A percentile compares a stretch with the other conserved stretches of the same genome.
Conservation (phyloP, 306 rosid genomes). For the Cicer judaicum region DNA sequence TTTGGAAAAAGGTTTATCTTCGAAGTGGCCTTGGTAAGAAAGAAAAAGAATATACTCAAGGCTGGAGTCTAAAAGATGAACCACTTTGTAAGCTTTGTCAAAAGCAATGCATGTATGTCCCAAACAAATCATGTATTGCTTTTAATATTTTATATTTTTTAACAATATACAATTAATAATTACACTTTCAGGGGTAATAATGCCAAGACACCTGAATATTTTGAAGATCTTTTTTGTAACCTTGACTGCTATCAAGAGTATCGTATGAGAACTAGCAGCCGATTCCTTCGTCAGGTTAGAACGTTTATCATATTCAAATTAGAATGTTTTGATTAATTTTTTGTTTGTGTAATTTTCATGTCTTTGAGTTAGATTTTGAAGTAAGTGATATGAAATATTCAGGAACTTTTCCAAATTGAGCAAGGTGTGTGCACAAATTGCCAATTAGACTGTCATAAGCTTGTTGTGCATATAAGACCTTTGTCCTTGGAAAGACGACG, state of each 20-base stretch:
- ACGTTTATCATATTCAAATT: slow-evolving; percentile 32
- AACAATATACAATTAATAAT: slow-evolving; percentile 41
- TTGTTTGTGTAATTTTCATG: slow-evolving; percentile 36
- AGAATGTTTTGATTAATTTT: slow-evolving; percentile 22
- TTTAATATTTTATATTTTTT: slow-evolving; percentile 19
- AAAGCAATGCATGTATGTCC: slow-evolving; percentile 77
- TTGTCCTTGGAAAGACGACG: slow-evolving; percentile 68
- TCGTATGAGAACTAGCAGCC: slow-evolving; percentile 81
- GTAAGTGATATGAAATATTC: slow-evolving; percentile 44
- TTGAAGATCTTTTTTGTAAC: slow-evolving; percentile 94
- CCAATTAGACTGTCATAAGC: slow-evolving; percentile 86
- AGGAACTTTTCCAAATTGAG: slow-evolving; percentile 94
- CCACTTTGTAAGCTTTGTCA: slow-evolving; percentile 98
- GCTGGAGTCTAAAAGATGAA: slow-evolving; percentile 71
- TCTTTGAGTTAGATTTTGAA: slow-evolving; percentile 37
- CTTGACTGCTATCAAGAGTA: slow-evolving; percentile 88
- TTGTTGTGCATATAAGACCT: slow-evolving; percentile 74
- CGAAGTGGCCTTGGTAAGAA: slow-evolving; percentile 72
- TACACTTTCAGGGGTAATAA: slow-evolving; percentile 72
- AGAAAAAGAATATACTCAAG: slow-evolving; percentile 89
- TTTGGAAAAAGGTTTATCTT: slow-evolving; percentile 75
- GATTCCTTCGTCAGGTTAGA: slow-evolving; percentile 83
- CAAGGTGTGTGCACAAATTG: slow-evolving; percentile 83
- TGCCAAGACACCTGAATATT: slow-evolving; percentile 79
- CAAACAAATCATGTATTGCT: slow-evolving; percentile 27